phyloP scores from a whole-genome alignment of 2,329 filamentous ascomycete genomes.

The Trichoderma atroviride region DNA sequence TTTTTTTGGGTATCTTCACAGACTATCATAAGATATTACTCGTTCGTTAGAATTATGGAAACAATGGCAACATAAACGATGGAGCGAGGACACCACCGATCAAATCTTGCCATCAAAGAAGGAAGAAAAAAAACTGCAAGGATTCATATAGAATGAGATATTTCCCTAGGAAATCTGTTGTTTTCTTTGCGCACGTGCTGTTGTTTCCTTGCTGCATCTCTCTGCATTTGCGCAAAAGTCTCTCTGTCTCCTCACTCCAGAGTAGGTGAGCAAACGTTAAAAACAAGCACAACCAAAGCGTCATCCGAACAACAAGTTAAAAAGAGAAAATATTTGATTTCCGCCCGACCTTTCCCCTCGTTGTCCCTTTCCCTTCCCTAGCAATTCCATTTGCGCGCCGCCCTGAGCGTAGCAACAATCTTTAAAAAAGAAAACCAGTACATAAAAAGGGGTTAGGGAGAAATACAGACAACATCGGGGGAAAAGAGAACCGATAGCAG shows the following conservation, averaged over 20 bases:
- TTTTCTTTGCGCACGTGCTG: conserved; percentile 6
- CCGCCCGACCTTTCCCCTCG: conserved; percentile 3
- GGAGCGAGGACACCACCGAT: not conserved
- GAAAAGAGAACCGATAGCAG: conserved; percentile 19
- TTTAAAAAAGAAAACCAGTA: conserved; percentile 15
- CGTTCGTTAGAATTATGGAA: not conserved
- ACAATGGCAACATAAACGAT: not conserved
- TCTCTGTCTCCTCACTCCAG: not conserved
- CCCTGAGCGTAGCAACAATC: conserved; percentile 26
- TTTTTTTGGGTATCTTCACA: conserved; percentile 16
- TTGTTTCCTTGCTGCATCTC: not conserved
- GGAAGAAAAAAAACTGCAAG: not conserved
- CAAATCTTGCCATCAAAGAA: not conserved
- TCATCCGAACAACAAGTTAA: conserved; percentile 1
- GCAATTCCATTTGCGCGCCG: conserved; percentile 19
- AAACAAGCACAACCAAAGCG: conserved; percentile 3
- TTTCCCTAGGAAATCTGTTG: conserved; percentile 10
- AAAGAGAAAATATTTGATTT: not conserved
- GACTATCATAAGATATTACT: not conserved
- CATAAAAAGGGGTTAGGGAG: conserved; percentile 13
- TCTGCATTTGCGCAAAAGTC: conserved; percentile 8
- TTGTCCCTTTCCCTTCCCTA: conserved; percentile 1
- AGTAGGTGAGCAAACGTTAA: not conserved
- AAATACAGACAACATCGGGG: conserved; percentile 15
- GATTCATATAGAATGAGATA: conserved; percentile 20